phyloP scores from a whole-genome alignment of 495 filamentous ascomycete genomes.

The Pseudevernia furfuracea region DNA sequence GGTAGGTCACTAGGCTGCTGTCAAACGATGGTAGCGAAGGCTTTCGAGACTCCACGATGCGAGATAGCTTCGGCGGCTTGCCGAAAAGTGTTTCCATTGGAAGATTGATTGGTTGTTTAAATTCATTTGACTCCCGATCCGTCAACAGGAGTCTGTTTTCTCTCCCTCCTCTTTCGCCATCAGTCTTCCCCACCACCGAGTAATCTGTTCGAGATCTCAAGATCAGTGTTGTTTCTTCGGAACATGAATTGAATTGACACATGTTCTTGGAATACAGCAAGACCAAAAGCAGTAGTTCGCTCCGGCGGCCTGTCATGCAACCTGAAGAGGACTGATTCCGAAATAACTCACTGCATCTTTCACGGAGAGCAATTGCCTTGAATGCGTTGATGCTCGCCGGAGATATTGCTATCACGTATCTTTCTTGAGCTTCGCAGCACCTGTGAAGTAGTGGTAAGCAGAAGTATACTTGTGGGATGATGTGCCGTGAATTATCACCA shows the following conservation, averaged over 20 bases:
- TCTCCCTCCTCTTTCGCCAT: slow-evolving; percentile 48
- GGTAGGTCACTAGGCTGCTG: slow-evolving; percentile 52
- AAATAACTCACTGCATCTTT: slow-evolving; percentile 53
- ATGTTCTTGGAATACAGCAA: no score
- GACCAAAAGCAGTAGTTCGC: no score
- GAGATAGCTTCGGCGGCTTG: slow-evolving; percentile 76
- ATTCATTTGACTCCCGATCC: slow-evolving; percentile 71
- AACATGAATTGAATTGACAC: not conserved
- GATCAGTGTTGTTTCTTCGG: not conserved
- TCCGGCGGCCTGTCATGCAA: not conserved
- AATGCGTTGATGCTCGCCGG: slow-evolving; percentile 74
- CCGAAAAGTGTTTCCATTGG: slow-evolving; percentile 90
- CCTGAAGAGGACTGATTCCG: not conserved
- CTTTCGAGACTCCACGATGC: slow-evolving; percentile 67
- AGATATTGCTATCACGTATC: slow-evolving; percentile 83
- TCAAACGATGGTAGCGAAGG: slow-evolving; percentile 66
- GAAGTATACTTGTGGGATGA: not conserved
- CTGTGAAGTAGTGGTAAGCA: not conserved
- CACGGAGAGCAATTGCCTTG: slow-evolving; percentile 70
- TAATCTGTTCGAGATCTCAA: slow-evolving; percentile 48
- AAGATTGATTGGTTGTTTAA: slow-evolving; percentile 76
- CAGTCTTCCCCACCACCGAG: slow-evolving; percentile 80
- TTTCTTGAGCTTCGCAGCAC: slow-evolving; percentile 94
- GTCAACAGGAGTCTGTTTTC: slow-evolving; percentile 67
- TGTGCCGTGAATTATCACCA: slow-evolving; percentile 35